These are phyloP conservation scores for Wickerhamiella sorbophila DNA, from an alignment of 805 yeast species.

Conservation along the genomic window DNA sequence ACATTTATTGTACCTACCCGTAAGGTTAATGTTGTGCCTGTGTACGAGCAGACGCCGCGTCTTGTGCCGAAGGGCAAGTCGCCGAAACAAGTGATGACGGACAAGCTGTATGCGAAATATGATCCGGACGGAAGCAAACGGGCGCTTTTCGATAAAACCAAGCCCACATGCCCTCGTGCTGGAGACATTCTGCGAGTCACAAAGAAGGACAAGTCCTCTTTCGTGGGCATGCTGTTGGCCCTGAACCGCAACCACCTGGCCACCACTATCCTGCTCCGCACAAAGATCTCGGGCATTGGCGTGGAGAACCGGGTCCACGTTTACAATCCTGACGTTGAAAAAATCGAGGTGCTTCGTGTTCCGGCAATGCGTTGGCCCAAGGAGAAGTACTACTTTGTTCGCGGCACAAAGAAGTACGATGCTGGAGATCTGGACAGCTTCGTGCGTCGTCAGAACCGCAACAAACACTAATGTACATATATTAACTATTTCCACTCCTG, in stretches of 20 bases:
- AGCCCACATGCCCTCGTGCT: conserved; percentile 43
- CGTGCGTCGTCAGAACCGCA: conserved; percentile 22
- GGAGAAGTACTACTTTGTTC: conserved; percentile 81
- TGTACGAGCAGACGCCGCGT: conserved; percentile 24
- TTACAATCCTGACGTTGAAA: conserved; percentile 62
- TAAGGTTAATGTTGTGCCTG: conserved; percentile 23
- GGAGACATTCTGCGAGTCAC: conserved; percentile 74
- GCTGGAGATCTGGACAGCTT: conserved; percentile 26
- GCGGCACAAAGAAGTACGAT: conserved; percentile 35
- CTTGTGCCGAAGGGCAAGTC: conserved; percentile 21
- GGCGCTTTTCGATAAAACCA: conserved; percentile 34
- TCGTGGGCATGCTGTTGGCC: conserved; percentile 68
- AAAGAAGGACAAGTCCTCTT: conserved; percentile 43
- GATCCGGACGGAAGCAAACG: conserved; percentile 65
- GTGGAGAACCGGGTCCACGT: conserved; percentile 73
- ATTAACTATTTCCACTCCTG: not conserved
- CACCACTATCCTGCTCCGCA: conserved; percentile 67
- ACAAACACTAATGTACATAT: conserved; percentile 2
- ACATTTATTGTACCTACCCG: conserved; percentile 31
- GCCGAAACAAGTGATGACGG: conserved; percentile 32
- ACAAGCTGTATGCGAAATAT: conserved; percentile 39
- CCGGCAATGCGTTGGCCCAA: conserved; percentile 59
- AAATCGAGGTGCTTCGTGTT: conserved; percentile 64
- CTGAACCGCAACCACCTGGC: conserved; percentile 59
- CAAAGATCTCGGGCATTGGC: conserved; percentile 68